Conservation (phyloP, 2,329 filamentous ascomycete species). For the Cadophora luteo-olivacea region DNA sequence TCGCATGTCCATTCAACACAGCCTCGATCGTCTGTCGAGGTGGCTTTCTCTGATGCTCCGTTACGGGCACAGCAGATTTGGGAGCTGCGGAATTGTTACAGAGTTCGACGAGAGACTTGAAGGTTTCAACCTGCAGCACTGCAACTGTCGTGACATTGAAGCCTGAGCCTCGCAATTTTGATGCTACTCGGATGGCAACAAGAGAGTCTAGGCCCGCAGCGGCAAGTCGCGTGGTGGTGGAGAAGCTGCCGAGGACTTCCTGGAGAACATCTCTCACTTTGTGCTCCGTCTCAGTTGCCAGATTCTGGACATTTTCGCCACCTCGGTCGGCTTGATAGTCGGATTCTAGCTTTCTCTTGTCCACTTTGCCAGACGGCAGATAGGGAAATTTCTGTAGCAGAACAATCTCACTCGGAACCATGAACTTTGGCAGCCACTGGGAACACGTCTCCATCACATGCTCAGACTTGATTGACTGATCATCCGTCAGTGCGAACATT, state of each 20-base stretch:
- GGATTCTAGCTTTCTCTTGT: constrained; percentile 67
- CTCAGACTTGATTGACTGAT: constrained; percentile 45
- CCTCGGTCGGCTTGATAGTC: constrained; percentile 53
- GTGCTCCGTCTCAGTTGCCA: constrained; percentile 40
- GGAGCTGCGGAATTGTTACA: constrained; percentile 39
- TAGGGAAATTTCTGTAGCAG: constrained; percentile 71
- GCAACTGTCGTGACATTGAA: constrained; percentile 63
- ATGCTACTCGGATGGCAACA: constrained; percentile 67
- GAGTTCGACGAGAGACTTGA: constrained; percentile 47
- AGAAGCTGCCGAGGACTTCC: constrained; percentile 39
- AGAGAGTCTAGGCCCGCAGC: constrained; percentile 71
- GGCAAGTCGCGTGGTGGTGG: constrained; percentile 51
- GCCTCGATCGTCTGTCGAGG: constrained; percentile 1
- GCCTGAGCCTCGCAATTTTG: constrained; percentile 63
- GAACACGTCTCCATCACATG: constrained; percentile 66
- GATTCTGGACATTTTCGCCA: constrained; percentile 27
- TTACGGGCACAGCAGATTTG: constrained; percentile 4
- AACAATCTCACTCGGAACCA: constrained; percentile 80
- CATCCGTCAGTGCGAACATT: constrained; percentile 62
- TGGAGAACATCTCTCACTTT: constrained; percentile 33
- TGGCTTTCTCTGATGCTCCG: not conserved
- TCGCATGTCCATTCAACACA: constrained; percentile 41
- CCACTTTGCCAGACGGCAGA: constrained; percentile 83
- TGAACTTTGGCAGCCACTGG: constrained; percentile 80
- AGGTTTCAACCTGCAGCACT: constrained; percentile 63